phyloP scores from a whole-genome alignment of 768 basidiomycete species.

The Auriculariales sp. region DNA sequence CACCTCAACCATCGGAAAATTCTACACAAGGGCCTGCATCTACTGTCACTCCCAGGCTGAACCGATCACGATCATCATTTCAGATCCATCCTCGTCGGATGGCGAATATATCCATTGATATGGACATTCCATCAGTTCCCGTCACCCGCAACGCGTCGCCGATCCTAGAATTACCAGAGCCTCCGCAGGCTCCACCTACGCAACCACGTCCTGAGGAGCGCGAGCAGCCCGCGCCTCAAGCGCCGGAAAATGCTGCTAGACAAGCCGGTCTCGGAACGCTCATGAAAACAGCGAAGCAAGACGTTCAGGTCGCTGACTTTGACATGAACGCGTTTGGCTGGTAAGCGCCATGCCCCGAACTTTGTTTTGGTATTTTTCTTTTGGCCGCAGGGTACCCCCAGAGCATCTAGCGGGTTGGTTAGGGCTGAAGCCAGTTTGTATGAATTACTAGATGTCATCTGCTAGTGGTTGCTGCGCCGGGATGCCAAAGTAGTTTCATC shows the following conservation, averaged over 20 bases:
- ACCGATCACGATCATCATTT: constrained; percentile 23
- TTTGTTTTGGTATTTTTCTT: too few relatives aligned
- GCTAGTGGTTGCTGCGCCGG: too few relatives aligned
- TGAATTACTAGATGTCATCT: too few relatives aligned
- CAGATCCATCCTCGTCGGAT: constrained; percentile 37
- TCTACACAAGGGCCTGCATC: neutral
- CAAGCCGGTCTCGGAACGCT: constrained; percentile 68
- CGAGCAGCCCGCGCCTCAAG: neutral
- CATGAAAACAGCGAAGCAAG: constrained; percentile 84
- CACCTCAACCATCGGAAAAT: neutral
- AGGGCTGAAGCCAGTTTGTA: too few relatives aligned
- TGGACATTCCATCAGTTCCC: constrained; percentile 56
- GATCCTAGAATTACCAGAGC: constrained; percentile 9
- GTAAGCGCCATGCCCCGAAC: too few relatives aligned
- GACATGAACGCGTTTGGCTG: constrained; percentile 69
- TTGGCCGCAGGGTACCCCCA: too few relatives aligned
- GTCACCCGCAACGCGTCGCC: constrained; percentile 44
- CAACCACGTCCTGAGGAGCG: constrained; percentile 27
- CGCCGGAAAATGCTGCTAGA: constrained; percentile 4
- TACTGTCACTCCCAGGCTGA: neutral
- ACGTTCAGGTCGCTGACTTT: constrained; percentile 76
- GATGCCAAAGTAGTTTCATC: too few relatives aligned
- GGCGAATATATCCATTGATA: constrained; percentile 68
- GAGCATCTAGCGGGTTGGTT: too few relatives aligned
- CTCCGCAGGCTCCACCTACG: constrained; percentile 28